Evolutionary conservation across 345 rosid genomes (phyloP), one percentile per base, ranked within the genome.

Genomic region (Limnanthes douglasii): DNA sequence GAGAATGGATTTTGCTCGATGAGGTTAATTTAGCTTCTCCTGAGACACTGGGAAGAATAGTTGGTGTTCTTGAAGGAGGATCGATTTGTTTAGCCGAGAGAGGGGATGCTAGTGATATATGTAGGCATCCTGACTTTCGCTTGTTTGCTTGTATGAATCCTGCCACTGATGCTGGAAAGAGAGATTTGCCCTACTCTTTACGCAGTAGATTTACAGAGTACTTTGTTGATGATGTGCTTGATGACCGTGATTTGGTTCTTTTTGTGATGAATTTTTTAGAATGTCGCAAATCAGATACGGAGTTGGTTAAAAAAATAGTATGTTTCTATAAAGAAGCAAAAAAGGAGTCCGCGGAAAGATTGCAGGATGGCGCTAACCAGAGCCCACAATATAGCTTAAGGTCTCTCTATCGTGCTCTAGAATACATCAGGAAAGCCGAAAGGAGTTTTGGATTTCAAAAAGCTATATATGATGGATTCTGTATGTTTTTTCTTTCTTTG

Each of bases 321-420:
- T 48, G 49, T 27, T 84, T 88, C 56, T 88, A 88, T 52, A 72
- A 70, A 66, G 62, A 62, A 38, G 93, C 92, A 32, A 82, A 72
- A 63, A 68, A 53, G 57, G 68, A 61, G 29, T 76, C 94, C 17
- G 86, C 72, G 38, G 95, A 88, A 64, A 62, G 70, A 70, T 66
- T 88, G 51, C 95, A 83, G 65, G 97, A 88, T 72, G 97, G 97
- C 34, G 97, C 95, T 33, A 88, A 83, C 68, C 97, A 88, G 71
- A 88, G 79, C 53, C 94, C 95, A 43, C 92, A 83, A 46, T 88
- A 71, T 51, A 88, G 97, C 70, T 68, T 88, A 57, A 74, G 97
- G 63, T 88, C 95, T 55, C 77, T 88, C 15, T 88, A 71, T 46
- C 83, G 95, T 33, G 81, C 97, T 16, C 58, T 88, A 23, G 97